Evolutionary conservation across 805 yeast genomes (phyloP), one percentile per base, ranked within the genome.

Genomic region (Yamadazyma olivae): DNA sequence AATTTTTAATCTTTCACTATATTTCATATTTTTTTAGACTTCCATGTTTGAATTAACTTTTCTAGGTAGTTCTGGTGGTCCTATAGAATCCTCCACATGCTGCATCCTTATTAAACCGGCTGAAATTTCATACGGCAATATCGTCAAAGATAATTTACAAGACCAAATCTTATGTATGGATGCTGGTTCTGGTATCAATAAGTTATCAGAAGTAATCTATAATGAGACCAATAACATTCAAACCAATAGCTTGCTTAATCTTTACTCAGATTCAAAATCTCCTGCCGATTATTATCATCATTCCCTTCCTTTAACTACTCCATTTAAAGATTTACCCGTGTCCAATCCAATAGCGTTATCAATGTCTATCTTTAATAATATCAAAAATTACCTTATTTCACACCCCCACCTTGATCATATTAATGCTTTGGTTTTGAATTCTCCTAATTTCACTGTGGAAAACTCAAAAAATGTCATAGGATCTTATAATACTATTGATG

Each of bases 361-460:
- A 32, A 35, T 35, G 26, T 22, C 35, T 27, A 28, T 45, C 5
- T 52, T 44, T 33, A 44, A 49, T n/a, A 30, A 38, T 17, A 52
- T 80, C 2, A 51, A 60, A 6, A 62, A 62, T 21, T 77, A 71
- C 44, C 61, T 81, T 32, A 71, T 89, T 18, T 77, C 96, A 1
- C 97, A 89, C 57, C 77, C 91, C 0, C 97, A 89, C 57, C 53
- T 89, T 34, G 97, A 89, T 56, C 97, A 89, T 54, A 67, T 87
- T 10, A 54, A 74, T 7, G 85, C 83, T 0, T 52, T 89, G 32
- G 76, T 81, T 0, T 59, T 89, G 35, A 88, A 88, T 51, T 76
- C 90, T 3, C 86, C 95, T 0, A 67, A 71, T 12, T 69, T 75
- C 36, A 24, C 45, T 2, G 27, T 16, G 3, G 42, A 27, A n/a